These are phyloP conservation scores for Fusarium ambrosium DNA, from an alignment of 2,329 filamentous ascomycete species.

Conservation along the genomic window DNA sequence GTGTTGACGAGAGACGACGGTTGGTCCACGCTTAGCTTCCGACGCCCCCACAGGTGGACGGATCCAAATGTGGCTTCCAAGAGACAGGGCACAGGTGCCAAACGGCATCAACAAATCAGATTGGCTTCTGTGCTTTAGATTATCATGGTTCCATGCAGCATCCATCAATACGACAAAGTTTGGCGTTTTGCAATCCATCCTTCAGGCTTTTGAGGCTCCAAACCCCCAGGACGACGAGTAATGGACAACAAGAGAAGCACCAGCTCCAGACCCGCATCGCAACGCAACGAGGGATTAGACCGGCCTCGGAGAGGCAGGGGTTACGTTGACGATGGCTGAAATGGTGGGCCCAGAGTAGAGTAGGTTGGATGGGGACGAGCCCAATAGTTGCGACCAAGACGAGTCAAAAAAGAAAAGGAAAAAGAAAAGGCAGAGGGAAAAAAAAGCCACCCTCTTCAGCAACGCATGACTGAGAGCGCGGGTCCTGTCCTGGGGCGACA, in stretches of 20 bases:
- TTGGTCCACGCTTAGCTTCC: conserved; percentile 43
- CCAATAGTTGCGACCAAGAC: conserved; percentile 35
- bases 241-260: conserved; percentile 5
- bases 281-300: conserved; percentile 21
- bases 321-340: conserved; percentile 40
- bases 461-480: conserved; percentile 39
- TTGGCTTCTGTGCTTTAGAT: conserved; percentile 16
- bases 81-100: conserved; percentile 18
- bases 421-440: conserved; percentile 30
- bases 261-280: conserved; percentile 4
- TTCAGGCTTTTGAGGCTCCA: conserved; percentile 2
- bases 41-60: conserved; percentile 37
- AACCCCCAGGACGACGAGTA: conserved; percentile 8
- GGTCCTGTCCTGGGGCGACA: conserved; percentile 33
- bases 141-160: conserved; percentile 16
- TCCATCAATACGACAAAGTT: conserved; percentile 17
- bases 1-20: conserved; percentile 35
- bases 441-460: conserved; percentile 31
- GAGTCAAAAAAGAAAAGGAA: conserved; percentile 35
- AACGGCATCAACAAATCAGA: conserved; percentile 35
- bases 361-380: conserved; percentile 25
- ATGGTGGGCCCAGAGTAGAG: conserved; percentile 40
- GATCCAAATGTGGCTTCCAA: conserved; percentile 34
- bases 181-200: conserved; percentile 1
- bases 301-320: conserved; percentile 30